Percentiles rank a stretch among this genome's conserved stretches.
phyloP scores from a whole-genome alignment of 2,329 filamentous ascomycete genomes.

The Cladorrhinum sp. region DNA sequence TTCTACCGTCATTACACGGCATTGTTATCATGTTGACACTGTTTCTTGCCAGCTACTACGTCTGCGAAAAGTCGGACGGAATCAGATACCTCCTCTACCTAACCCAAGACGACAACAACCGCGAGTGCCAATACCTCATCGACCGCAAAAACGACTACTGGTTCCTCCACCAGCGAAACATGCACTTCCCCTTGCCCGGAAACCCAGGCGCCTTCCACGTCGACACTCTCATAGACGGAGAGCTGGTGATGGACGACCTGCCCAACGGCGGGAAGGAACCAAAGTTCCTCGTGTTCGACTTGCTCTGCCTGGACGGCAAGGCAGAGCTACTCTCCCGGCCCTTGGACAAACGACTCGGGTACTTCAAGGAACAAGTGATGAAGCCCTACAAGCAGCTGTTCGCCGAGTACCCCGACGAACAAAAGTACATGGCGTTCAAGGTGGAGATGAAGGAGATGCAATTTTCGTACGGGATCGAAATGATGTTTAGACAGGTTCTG shows the following conservation, averaged over 20 bases:
- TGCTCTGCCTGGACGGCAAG: slow-evolving; percentile 74
- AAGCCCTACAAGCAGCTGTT: slow-evolving; percentile 65
- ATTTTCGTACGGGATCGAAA: slow-evolving; percentile 80
- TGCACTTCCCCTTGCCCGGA: slow-evolving; percentile 76
- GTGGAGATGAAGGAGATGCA: slow-evolving; percentile 89
- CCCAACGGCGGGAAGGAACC: slow-evolving; percentile 65
- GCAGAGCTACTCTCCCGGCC: slow-evolving; percentile 64
- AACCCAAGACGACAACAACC: slow-evolving; percentile 58
- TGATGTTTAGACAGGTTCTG: slow-evolving; percentile 87
- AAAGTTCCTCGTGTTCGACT: slow-evolving; percentile 91
- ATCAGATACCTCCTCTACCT: slow-evolving; percentile 94
- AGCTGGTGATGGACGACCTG: slow-evolving; percentile 82
- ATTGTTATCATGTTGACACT: neutral
- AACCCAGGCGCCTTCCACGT: slow-evolving; percentile 68
- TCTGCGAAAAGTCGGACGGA: slow-evolving; percentile 97
- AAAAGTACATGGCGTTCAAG: slow-evolving; percentile 69
- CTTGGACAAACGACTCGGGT: slow-evolving; percentile 83
- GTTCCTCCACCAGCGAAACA: slow-evolving; percentile 63
- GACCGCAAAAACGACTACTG: slow-evolving; percentile 98
- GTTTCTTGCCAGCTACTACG: slow-evolving; percentile 78
- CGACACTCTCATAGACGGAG: slow-evolving; percentile 84
- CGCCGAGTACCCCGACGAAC: slow-evolving; percentile 65
- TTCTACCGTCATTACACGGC: neutral
- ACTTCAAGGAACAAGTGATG: slow-evolving; percentile 76
- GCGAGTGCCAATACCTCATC: slow-evolving; percentile 84